A percentile compares a stretch with the other conserved stretches of the same genome.
phyloP scores from a whole-genome alignment of 345 rosid genomes.

The Eucalyptus globulus region DNA sequence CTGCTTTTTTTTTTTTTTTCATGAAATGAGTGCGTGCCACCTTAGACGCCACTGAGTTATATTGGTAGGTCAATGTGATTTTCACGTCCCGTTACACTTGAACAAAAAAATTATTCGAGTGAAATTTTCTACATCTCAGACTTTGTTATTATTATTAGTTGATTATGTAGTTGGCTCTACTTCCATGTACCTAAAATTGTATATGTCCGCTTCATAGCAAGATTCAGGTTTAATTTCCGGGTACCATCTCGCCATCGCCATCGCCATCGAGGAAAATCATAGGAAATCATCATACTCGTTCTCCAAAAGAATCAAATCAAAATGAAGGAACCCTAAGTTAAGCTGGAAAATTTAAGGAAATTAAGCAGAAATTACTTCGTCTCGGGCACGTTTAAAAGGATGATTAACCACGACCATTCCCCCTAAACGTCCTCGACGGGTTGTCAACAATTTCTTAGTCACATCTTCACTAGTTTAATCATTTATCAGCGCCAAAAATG shows the following conservation, averaged over 20 bases:
- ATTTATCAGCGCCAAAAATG: not conserved
- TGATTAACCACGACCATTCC: not conserved
- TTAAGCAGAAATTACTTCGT: not conserved
- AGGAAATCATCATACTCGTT: not conserved
- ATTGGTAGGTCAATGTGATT: not conserved
- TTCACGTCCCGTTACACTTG: not conserved
- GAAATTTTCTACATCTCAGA: not conserved
- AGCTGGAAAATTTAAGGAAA: not conserved
- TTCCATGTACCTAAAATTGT: not conserved
- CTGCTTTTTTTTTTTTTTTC: not conserved
- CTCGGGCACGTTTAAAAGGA: rapidly evolving
- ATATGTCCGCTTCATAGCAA: not conserved
- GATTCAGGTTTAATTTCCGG: not conserved
- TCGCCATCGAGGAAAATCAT: not conserved
- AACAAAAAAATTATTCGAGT: not conserved
- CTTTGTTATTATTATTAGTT: not conserved
- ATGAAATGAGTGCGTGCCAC: not conserved
- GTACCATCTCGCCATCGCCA: not conserved
- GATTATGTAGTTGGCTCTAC: not conserved
- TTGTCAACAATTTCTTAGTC: not conserved
- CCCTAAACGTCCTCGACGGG: not conserved
- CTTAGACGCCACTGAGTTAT: not conserved
- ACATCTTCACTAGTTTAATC: not conserved
- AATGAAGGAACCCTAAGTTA: not conserved
- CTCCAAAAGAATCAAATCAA: not conserved